Base-by-base conservation (phyloP, 768 basidiomycete species). In the Auriscalpium orientale region DNA sequence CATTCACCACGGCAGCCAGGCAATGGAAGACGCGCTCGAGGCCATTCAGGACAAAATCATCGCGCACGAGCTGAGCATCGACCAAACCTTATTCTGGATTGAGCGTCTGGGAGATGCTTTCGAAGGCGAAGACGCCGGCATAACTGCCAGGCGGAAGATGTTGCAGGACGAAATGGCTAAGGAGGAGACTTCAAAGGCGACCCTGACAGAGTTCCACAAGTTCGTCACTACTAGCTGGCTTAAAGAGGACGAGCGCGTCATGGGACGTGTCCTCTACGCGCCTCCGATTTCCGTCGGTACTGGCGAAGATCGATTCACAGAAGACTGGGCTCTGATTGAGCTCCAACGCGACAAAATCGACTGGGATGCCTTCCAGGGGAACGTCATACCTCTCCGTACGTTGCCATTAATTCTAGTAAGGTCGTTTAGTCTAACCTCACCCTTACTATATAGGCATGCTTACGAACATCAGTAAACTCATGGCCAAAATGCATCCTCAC, bases 401-500 rank as follows among this genome's bases (percentile, higher is more conserved):
- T 54, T 50, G 37, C 13, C 4, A 43, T 50, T 44, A 45, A 44
- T 44, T 18, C 48, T 6, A 46, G 10, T n/a, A 34, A 55, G 21
- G 54, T 49, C 22, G 10, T 55, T 16, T 53, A 49, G 35, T 46
- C 13, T 43, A 4, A 28, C 4, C 57, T 55, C 18, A 55, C 48
- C 37, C 33, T 33, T 45, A 50, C 49, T 28, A 55, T 58, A 40
- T n/a, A 55, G 57, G 47, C 12, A n/a, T n/a, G n/a, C n/a, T n/a
- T n/a, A n/a, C n/a, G n/a, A n/a, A n/a, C n/a, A n/a, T n/a, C n/a
- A n/a, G n/a, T n/a, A 50, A 22, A 13, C 20, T 56, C 6, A 46
- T 44, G 15, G 33, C 4, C 10, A 55, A 51, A 34, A 66, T 67
- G 58, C 57, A 44, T 50, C 63, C 65, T 44, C 49, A 51, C 22